Base-by-base conservation (phyloP, 768 basidiomycete species). In the Tephrocybe sp. region DNA sequence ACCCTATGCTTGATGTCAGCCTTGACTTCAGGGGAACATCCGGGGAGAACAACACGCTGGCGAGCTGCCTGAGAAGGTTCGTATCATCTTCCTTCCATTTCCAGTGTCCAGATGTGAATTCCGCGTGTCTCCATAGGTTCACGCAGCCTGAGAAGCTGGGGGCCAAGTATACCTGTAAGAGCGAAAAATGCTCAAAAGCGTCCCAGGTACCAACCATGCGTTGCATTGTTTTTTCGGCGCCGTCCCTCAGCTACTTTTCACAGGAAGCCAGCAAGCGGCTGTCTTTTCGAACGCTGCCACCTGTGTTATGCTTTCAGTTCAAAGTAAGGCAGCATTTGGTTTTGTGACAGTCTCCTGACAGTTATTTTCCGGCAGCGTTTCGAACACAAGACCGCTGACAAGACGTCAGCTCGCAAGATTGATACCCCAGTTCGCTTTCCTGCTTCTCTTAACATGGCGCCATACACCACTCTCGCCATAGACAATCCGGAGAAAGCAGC, bases 281-380 rank as follows among this genome's bases (percentile, higher is more conserved):
- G 44, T 90, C 88, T 58, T 85, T 98, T 58, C 83, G 80, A 44
- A 88, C 85, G 58, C 74, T 98, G 7, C 94, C 96, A 0, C 87
- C 90, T 0, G 93, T 96, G 0, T 72, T 98, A 41, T 91, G 89
- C 58, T 91, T 98, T 60, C 96, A 98, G 65, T 87, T 98, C 75
- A 98, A 98, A 79, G 95, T 90, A 26, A 42, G 20, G 24, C 17
- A 26, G 45, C 26, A 21, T 28, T 33, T 20, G 32, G 24, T 3
- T 20, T 38, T 8, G 9, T 23, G 25, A 28, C 23, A 12, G 45
- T 17, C 46, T 39, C 39, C 46, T 45, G 21, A 52, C 53, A 21
- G 28, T 5, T 44, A 28, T 18, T 17, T 39, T 7, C 20, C 38
- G 38, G 1, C 62, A 97, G 94, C 86, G 96, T 2, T 98, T 98